Evolutionary conservation across 1,139 yeast genomes (phyloP).

Genomic region (Candida albicans): DNA sequence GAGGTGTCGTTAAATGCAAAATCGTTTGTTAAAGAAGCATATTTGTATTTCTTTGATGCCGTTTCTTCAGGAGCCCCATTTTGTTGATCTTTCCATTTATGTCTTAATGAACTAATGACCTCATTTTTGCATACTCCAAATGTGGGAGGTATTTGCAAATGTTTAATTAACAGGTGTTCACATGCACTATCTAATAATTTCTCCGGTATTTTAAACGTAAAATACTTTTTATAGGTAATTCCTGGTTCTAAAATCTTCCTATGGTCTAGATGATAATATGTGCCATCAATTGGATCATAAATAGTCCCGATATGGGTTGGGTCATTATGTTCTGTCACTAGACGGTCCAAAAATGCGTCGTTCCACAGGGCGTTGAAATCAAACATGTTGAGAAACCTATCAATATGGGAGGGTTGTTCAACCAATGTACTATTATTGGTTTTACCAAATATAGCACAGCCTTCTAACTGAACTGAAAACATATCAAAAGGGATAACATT

Average conservation of each 20-base stretch:
- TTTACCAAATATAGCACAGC: constrained; percentile 27
- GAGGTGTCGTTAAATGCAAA: constrained; percentile 33
- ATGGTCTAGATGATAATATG: constrained; percentile 27
- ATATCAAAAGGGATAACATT: constrained; percentile 38
- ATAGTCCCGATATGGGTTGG: constrained; percentile 21
- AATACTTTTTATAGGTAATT: constrained; percentile 40
- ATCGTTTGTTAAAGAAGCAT: constrained; percentile 31
- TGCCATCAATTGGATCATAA: constrained; percentile 35
- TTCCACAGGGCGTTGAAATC: constrained; percentile 46
- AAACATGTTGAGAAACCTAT: constrained; percentile 36
- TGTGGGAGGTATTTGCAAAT: constrained; percentile 38
- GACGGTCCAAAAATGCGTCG: constrained; percentile 35
- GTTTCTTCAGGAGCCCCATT: constrained; percentile 9
- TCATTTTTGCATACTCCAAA: constrained; percentile 34
- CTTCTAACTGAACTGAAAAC: constrained; percentile 42
- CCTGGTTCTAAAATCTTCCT: constrained; percentile 33
- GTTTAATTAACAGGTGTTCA: constrained; percentile 36
- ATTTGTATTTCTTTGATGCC: constrained; percentile 12
- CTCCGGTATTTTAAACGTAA: constrained; percentile 40
- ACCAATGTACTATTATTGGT: constrained; percentile 12
- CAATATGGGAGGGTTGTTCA: constrained; percentile 13
- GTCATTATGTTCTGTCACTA: constrained; percentile 27
- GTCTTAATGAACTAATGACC: constrained; percentile 26
- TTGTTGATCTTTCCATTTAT: constrained; percentile 24
- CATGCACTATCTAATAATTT: constrained; percentile 39